A percentile compares a stretch with the other conserved stretches of the same genome.
Conservation (phyloP, 2,329 filamentous ascomycete species). For the Orbilia oligospora region DNA sequence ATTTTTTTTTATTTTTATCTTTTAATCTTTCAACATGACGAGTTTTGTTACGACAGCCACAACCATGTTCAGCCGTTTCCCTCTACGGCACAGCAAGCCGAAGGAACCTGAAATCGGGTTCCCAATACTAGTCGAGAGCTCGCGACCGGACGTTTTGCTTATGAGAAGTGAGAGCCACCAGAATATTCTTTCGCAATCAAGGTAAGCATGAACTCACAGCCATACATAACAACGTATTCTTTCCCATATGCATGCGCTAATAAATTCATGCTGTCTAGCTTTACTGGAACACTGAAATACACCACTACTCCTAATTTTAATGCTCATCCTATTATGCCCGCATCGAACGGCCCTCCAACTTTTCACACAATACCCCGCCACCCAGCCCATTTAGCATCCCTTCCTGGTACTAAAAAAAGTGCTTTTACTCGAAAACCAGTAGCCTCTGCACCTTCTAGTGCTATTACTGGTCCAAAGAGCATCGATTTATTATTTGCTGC, state of each 20-base stretch:
- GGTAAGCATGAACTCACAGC: conserved; percentile 35
- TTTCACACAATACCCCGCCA: conserved; percentile 57
- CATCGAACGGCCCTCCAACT: conserved; percentile 47
- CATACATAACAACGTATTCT: not conserved
- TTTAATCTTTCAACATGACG: conserved; percentile 51
- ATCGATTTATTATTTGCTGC: conserved; percentile 53
- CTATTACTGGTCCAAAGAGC: conserved; percentile 49
- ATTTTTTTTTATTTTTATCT: conserved; percentile 19
- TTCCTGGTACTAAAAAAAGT: conserved; percentile 33
- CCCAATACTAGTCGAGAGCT: conserved; percentile 62
- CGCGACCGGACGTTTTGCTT: conserved; percentile 53
- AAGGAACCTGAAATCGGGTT: conserved; percentile 64
- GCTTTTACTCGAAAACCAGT: conserved; percentile 59
- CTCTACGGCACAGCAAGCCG: conserved; percentile 63
- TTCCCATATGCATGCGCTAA: conserved; percentile 11
- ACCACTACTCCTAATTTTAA: conserved; percentile 60
- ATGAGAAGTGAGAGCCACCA: conserved; percentile 41
- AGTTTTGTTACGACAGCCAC: conserved; percentile 60
- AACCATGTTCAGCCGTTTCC: conserved; percentile 64
- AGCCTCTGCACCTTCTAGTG: conserved; percentile 35
- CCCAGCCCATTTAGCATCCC: conserved; percentile 26
- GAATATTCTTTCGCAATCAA: conserved; percentile 25
- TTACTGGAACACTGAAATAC: conserved; percentile 55
- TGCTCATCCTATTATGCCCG: conserved; percentile 47
- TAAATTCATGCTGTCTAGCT: conserved; percentile 25